phyloP scores from a whole-genome alignment of 805 yeast species.

The Yarrowia deformans region DNA sequence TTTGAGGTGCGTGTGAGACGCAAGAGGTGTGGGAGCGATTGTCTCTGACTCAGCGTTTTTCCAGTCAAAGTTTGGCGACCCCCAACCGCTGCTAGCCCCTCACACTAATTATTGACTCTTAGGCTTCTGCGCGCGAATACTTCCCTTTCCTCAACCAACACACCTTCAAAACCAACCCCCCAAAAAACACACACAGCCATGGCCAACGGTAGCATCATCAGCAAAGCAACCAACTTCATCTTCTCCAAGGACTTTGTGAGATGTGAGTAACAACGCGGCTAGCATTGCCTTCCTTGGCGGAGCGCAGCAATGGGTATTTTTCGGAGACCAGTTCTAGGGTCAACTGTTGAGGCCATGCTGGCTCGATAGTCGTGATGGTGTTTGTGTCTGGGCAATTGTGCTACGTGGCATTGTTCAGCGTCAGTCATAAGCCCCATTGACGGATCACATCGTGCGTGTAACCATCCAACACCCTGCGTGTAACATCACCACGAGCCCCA shows the following conservation, averaged over 20 bases:
- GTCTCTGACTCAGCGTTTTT: slow-evolving; percentile 28
- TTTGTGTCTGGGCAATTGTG: too few species aligned
- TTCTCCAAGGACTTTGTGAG: slow-evolving; percentile 53
- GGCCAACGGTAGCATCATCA: slow-evolving; percentile 45
- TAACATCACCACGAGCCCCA: too few species aligned
- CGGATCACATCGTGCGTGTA: too few species aligned
- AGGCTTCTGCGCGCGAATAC: slow-evolving; percentile 38
- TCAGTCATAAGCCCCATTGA: too few species aligned
- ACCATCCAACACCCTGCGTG: too few species aligned
- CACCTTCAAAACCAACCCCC: background rate
- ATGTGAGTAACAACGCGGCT: slow-evolving; percentile 44
- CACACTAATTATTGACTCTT: slow-evolving; percentile 26
- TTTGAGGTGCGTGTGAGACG: slow-evolving; percentile 4
- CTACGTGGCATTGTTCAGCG: too few species aligned
- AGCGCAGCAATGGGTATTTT: background rate
- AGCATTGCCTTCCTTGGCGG: background rate
- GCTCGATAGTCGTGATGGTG: background rate
- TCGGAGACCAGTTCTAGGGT: background rate
- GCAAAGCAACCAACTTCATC: slow-evolving; percentile 49
- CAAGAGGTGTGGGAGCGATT: background rate
- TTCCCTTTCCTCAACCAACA: slow-evolving; percentile 24
- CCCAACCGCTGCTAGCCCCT: slow-evolving; percentile 36
- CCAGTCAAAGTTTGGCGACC: slow-evolving; percentile 25
- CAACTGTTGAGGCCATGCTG: slow-evolving; percentile 13
- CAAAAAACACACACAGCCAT: slow-evolving; percentile 34